Conservation (phyloP, 495 filamentous ascomycete genomes). For the Friedmanniomyces endolithicus region DNA sequence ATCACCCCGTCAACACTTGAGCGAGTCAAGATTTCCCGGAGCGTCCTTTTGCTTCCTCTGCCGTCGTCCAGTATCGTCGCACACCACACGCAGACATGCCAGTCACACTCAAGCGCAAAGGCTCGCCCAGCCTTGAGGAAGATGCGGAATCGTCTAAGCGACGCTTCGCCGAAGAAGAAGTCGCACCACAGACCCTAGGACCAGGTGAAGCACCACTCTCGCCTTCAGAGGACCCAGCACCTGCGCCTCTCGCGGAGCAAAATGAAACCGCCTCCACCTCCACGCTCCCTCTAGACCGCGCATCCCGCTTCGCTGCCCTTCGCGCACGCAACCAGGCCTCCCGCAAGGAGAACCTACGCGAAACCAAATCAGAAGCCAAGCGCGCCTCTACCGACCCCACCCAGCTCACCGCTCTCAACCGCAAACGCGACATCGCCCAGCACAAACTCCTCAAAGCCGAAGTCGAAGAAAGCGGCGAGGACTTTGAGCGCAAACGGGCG, state of each 20-base stretch:
- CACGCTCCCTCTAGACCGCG: constrained; percentile 12
- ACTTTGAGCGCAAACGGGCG: constrained; percentile 93
- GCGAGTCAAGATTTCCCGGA: too few species aligned
- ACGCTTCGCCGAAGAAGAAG: constrained; percentile 11
- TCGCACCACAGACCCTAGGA: not conserved
- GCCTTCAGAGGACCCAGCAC: not conserved
- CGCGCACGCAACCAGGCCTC: constrained; percentile 52
- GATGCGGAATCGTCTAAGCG: constrained; percentile 17
- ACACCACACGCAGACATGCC: constrained; percentile 4
- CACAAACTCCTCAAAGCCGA: constrained; percentile 92
- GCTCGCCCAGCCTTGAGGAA: constrained; percentile 19
- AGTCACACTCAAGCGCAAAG: constrained; percentile 15
- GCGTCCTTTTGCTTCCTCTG: too few species aligned
- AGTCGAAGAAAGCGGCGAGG: constrained; percentile 67
- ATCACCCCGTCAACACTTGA: too few species aligned
- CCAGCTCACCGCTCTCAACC: constrained; percentile 56
- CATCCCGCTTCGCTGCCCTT: constrained; percentile 63
- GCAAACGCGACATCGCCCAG: constrained; percentile 72
- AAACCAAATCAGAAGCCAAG: constrained; percentile 70
- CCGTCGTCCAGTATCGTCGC: not conserved
- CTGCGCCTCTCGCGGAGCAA: not conserved
- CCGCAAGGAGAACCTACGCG: constrained; percentile 52
- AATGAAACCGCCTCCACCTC: not conserved
- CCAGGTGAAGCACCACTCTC: not conserved
- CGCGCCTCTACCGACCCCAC: constrained; percentile 64